Base-by-base conservation (phyloP, 768 basidiomycete species). In the Xerocomellus chrysenteron region DNA sequence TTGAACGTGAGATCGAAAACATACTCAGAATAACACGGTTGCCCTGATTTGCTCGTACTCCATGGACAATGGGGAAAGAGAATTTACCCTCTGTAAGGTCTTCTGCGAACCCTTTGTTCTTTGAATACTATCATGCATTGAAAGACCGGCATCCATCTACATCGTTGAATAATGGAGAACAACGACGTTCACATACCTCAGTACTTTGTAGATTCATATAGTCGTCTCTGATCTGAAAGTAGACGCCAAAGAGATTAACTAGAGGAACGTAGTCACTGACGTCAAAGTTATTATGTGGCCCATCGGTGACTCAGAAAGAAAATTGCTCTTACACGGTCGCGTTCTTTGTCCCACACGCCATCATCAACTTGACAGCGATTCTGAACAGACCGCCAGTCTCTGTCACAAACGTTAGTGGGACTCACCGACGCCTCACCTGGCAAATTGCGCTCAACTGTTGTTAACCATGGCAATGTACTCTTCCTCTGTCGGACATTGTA, bases 381-480 rank as follows among this genome's bases (percentile, higher is more conserved):
- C 96, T 80, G 59, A 98, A 87, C 10, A 98, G 78, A 5, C 96
- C 94, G 0, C 96, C 96, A 0, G 96, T 98, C 71, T 99, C 96
- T 98, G 66, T 4, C 43, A 36, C 30, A 35, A 32, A 17, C 40
- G 21, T 60, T 26, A 62, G 55, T 17, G 40, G 24, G 30, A 16
- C 19, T 42, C 21, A 21, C 21, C 21, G 68, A 56, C 57, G 88
- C 90, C 93, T 90, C 51, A 39, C 42, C 32, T 88, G 39, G 92
- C 88, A n/a, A 54, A 49, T 37, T 4, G 47, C 67, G 73, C 59
- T 65, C 63, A 66, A 96, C 96, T 99, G 65, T 95, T 91, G 71
- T 94, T 93, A 33, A 98, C 96, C 96, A 99, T 99, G 4, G 80
- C 73, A 37, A 99, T 80, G 65, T 98, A 99, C 65, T 99, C 92